These are phyloP conservation scores for Backusella sp. DNA, from an alignment of 192 early-diverging fungal species.

Conservation along the genomic window DNA sequence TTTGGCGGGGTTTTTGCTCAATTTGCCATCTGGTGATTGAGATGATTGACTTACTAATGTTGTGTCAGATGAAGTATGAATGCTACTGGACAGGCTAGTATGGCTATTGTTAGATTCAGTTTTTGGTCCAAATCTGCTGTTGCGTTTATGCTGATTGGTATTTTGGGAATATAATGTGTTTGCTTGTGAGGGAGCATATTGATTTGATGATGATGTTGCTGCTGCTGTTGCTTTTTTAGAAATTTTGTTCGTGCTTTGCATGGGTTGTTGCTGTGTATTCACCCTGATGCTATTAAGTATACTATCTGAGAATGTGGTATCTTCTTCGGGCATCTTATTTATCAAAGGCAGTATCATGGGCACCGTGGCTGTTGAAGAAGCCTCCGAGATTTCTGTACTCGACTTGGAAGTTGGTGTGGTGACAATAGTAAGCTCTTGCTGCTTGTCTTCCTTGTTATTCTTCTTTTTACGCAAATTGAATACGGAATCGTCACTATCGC, in stretches of 20 bases:
- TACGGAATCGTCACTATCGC: neutral
- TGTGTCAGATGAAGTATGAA: slow-evolving; percentile 1
- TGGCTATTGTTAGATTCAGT: neutral
- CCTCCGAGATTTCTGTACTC: slow-evolving; percentile 1
- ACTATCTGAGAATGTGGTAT: slow-evolving; percentile 2
- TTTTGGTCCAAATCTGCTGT: neutral
- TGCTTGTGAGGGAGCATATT: neutral
- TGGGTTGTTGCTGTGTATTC: neutral
- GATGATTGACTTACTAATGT: slow-evolving; percentile 7
- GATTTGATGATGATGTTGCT: neutral
- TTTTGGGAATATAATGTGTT: neutral
- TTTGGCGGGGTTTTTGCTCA: neutral
- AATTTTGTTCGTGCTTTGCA: neutral
- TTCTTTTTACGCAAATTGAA: neutral
- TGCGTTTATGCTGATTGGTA: neutral
- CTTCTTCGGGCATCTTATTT: neutral
- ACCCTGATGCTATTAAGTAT: neutral
- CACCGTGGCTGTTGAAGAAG: neutral
- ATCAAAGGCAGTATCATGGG: neutral
- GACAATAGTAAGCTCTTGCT: neutral
- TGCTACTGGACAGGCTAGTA: neutral
- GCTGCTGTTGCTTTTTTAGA: slow-evolving; percentile 2
- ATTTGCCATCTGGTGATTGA: slow-evolving; percentile 1
- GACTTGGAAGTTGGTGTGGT: slow-evolving; percentile 2
- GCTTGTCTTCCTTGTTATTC: neutral